Conservation (phyloP, 2,329 filamentous ascomycete genomes). For the Curvularia sp. region DNA sequence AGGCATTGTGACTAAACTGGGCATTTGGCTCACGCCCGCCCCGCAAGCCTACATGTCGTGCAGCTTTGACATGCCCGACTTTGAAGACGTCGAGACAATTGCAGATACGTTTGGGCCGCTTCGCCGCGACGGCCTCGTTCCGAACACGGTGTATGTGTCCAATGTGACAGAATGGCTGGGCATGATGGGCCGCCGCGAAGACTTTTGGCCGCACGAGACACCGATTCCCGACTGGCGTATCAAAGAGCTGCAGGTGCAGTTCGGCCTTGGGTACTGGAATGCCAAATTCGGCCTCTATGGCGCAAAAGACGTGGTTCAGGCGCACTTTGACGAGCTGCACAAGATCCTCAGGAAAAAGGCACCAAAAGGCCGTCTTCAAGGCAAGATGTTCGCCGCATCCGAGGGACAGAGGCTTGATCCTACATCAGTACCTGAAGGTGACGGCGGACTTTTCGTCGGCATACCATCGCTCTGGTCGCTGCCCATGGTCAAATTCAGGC, state of each 20-base stretch:
- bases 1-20: constrained; percentile 58
- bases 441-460: constrained; percentile 45
- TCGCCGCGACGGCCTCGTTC: constrained; percentile 54
- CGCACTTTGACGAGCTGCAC: constrained; percentile 54
- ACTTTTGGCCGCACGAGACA: constrained; percentile 55
- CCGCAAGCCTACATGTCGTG: constrained; percentile 59
- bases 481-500: constrained; percentile 44
- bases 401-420: constrained; percentile 53
- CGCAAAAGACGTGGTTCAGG: constrained; percentile 53
- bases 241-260: constrained; percentile 54
- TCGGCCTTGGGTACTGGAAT: constrained; percentile 56
- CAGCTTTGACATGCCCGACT: constrained; percentile 56
- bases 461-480: constrained; percentile 43
- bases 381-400: constrained; percentile 50
- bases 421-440: constrained; percentile 36
- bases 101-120: constrained; percentile 56
- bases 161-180: constrained; percentile 58
- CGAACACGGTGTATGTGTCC: constrained; percentile 56
- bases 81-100: constrained; percentile 57
- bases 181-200: constrained; percentile 54
- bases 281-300: constrained; percentile 58
- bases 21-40: constrained; percentile 44
- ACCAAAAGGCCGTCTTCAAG: constrained; percentile 51
- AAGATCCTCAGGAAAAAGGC: constrained; percentile 49
- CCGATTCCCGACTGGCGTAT: constrained; percentile 57